Percentiles rank a stretch among this genome's conserved stretches.
Evolutionary conservation across 192 early-diverging fungal genomes (phyloP).

Genomic region (Geranomyces variabilis): DNA sequence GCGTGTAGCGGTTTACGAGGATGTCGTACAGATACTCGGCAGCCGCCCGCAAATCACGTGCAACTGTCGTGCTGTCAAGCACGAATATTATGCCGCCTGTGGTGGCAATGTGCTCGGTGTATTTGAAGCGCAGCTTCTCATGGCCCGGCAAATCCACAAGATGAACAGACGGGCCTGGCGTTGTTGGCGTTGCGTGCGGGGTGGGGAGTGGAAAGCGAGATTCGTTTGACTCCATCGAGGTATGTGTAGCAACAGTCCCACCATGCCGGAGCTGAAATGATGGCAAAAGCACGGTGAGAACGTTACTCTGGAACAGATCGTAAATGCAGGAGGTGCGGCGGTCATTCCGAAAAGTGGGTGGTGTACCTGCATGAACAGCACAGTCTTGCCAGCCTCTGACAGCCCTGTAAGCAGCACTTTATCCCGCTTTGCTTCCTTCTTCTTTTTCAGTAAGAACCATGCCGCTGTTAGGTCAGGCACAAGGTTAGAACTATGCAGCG

Average conservation of each 20-base stretch:
- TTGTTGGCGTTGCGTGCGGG: neutral
- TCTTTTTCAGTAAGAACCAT: neutral
- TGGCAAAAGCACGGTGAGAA: neutral
- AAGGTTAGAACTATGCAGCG: neutral
- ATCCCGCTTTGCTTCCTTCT: slow-evolving; percentile 21
- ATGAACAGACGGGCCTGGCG: slow-evolving; percentile 8
- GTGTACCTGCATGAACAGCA: slow-evolving; percentile 44
- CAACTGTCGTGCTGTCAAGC: slow-evolving; percentile 70
- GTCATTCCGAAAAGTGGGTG: no score
- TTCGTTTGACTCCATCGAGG: slow-evolving; percentile 77
- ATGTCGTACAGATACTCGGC: slow-evolving; percentile 86
- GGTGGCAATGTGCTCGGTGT: slow-evolving; percentile 68
- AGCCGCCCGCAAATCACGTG: slow-evolving; percentile 55
- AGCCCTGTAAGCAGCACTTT: slow-evolving; percentile 46
- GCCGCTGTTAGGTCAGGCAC: neutral
- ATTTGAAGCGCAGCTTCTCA: slow-evolving; percentile 75
- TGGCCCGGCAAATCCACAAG: slow-evolving; percentile 88
- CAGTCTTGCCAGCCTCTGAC: slow-evolving; percentile 48
- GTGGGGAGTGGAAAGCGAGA: slow-evolving; percentile 38
- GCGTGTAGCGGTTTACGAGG: slow-evolving; percentile 65
- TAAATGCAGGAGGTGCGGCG: no score
- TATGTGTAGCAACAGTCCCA: slow-evolving; percentile 53
- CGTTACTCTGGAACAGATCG: no score
- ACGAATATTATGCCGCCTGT: slow-evolving; percentile 77
- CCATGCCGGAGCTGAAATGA: slow-evolving; percentile 52